Conservation (phyloP, 1,139 yeast genomes). For the Wickerhamiella infanticola region DNA sequence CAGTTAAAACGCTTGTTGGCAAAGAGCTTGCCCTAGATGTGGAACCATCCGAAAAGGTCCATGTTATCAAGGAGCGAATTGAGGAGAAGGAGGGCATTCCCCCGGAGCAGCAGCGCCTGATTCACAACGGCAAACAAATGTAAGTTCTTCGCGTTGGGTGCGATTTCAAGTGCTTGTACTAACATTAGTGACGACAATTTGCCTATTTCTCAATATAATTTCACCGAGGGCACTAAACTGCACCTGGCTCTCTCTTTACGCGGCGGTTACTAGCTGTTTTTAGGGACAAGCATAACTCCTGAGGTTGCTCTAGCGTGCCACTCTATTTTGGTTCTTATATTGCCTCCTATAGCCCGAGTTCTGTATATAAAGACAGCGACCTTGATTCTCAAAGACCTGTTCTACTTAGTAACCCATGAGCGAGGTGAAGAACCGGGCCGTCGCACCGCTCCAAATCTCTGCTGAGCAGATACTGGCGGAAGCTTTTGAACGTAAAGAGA, state of each 20-base stretch:
- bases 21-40: constrained; percentile 14
- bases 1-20: constrained; percentile 12
- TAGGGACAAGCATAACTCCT: too few relatives aligned
- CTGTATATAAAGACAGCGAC: too few relatives aligned
- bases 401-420: background rate
- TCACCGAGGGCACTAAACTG: constrained; percentile 14
- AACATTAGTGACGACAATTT: constrained; percentile 9
- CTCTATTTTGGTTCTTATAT: too few relatives aligned
- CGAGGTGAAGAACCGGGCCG: constrained; percentile 26
- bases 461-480: constrained; percentile 43
- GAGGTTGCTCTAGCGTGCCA: too few relatives aligned
- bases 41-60: constrained; percentile 29
- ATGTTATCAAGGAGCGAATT: constrained; percentile 77
- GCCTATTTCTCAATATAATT: constrained; percentile 8
- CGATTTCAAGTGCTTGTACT: background rate
- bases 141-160: constrained; percentile 23
- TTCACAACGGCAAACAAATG: constrained; percentile 85
- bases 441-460: constrained; percentile 37
- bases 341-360: too few relatives aligned
- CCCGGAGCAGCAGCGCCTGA: constrained; percentile 85
- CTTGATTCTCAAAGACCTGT: too few relatives aligned
- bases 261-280: constrained; percentile 4
- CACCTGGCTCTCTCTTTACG: constrained; percentile 13
- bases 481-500: constrained; percentile 36
- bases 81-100: constrained; percentile 98